Evolutionary conservation across 106 monocot species (phyloP).

Genomic region (Acorus gramineus): DNA sequence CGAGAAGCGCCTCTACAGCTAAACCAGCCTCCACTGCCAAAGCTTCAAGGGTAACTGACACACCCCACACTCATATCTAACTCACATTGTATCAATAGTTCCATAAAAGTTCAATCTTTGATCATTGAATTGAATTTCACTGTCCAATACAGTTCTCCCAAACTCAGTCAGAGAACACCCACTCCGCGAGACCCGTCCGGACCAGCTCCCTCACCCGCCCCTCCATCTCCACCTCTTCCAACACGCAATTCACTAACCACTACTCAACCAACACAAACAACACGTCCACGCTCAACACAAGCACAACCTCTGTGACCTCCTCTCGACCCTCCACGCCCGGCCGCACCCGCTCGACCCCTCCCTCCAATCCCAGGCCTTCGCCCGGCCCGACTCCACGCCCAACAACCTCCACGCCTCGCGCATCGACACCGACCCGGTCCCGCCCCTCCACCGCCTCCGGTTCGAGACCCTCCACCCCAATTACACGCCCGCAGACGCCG

Average conservation of each 20-base stretch:
- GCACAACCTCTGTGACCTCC: conserved; percentile 50
- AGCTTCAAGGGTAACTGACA: conserved; percentile 48
- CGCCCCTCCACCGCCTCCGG: conserved; percentile 15
- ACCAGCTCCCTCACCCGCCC: conserved; percentile 55
- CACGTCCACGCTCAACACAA: conserved; percentile 52
- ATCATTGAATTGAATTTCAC: background rate
- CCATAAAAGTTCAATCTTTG: too few relatives aligned
- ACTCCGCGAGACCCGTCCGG: conserved; percentile 35
- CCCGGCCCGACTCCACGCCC: background rate
- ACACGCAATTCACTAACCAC: conserved; percentile 7
- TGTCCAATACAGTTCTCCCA: conserved; percentile 33
- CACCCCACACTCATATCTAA: background rate
- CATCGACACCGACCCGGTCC: conserved; percentile 48
- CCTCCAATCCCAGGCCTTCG: conserved; percentile 16
- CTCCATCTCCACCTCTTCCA: conserved; percentile 14
- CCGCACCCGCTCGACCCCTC: conserved; percentile 12
- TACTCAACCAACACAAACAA: conserved; percentile 31
- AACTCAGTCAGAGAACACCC: conserved; percentile 28
- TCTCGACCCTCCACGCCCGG: conserved; percentile 62
- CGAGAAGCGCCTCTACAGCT: conserved; percentile 18
- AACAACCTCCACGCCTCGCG: conserved; percentile 13
- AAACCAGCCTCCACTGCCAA: conserved; percentile 35
- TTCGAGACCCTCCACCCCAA: conserved; percentile 35
- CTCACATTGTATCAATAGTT: too few relatives aligned
- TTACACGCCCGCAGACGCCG: too few relatives aligned